Evolutionary conservation across 257 asterid species (phyloP).

Genomic region (Paulownia fortunei): DNA sequence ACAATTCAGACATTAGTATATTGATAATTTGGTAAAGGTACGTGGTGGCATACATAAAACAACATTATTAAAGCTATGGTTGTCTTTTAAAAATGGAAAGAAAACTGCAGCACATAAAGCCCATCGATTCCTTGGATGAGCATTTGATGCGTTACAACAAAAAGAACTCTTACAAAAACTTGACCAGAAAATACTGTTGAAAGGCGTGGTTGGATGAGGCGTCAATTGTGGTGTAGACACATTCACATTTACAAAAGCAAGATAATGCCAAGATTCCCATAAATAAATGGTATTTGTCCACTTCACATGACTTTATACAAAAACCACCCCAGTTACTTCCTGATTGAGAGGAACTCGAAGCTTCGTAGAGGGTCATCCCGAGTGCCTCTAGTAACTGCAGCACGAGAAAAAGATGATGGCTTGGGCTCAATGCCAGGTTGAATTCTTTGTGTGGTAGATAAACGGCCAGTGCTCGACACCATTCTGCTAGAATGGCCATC

Average conservation of each 20-base stretch:
- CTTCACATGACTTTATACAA: constrained; percentile 26
- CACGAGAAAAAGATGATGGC: constrained; percentile 65
- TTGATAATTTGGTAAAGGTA: neutral
- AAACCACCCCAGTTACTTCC: constrained; percentile 36
- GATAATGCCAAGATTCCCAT: constrained; percentile 19
- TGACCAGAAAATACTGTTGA: constrained; percentile 18
- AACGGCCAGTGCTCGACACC: constrained; percentile 62
- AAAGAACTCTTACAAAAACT: constrained; percentile 33
- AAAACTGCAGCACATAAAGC: constrained; percentile 39
- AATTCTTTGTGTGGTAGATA: constrained; percentile 60
- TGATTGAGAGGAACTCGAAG: constrained; percentile 76
- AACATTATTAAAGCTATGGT: constrained; percentile 24
- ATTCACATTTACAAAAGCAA: constrained; percentile 50
- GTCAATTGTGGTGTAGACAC: constrained; percentile 28
- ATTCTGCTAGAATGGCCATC: constrained; percentile 58
- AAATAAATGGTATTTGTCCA: constrained; percentile 25
- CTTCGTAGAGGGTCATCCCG: constrained; percentile 88
- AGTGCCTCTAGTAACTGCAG: constrained; percentile 53
- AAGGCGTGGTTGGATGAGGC: constrained; percentile 26
- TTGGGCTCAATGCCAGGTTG: constrained; percentile 61
- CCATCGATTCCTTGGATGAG: constrained; percentile 49
- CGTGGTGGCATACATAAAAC: constrained; percentile 1
- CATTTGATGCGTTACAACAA: constrained; percentile 42
- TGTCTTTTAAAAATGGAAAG: constrained; percentile 25
- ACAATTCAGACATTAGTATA: neutral